These are phyloP conservation scores for Globisporangium mamillatum DNA, from an alignment of 352 stramenopile genomes.

Conservation along the genomic window DNA sequence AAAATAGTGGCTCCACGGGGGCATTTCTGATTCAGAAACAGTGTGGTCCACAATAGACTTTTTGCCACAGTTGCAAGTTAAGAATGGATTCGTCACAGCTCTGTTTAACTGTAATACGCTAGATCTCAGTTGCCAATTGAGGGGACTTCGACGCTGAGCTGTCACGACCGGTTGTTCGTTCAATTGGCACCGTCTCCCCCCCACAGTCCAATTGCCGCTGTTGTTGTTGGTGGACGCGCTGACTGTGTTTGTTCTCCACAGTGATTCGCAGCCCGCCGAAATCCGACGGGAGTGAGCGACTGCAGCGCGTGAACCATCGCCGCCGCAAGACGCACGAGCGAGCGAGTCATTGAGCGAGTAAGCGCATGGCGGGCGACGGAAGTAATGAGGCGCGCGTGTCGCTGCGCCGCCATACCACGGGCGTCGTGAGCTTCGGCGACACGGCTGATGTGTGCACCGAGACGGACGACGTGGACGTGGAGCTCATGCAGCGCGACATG, in stretches of 20 bases:
- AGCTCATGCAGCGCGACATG: conserved; percentile 64
- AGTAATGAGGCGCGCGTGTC: conserved; percentile 35
- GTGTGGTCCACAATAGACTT: background rate
- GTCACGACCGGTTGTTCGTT: conserved; percentile 1
- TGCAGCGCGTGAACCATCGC: background rate
- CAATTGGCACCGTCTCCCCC: conserved; percentile 3
- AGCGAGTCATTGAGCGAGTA: background rate
- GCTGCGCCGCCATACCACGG: conserved; percentile 76
- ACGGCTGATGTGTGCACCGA: conserved; percentile 72
- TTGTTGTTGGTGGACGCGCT: conserved; percentile 8
- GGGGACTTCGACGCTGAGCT: background rate
- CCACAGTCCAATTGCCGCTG: background rate
- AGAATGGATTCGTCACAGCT: background rate
- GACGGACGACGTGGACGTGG: conserved; percentile 77
- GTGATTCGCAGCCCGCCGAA: conserved; percentile 3
- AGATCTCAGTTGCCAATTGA: background rate
- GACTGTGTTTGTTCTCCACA: conserved; percentile 1
- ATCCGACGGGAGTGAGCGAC: conserved; percentile 4
- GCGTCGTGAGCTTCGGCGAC: conserved; percentile 79
- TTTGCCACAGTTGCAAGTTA: background rate
- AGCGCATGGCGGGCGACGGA: conserved; percentile 7
- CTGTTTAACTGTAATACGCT: background rate
- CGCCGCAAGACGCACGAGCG: background rate
- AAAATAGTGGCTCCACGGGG: background rate
- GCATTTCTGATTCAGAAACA: background rate